Evolutionary conservation across 495 filamentous ascomycete species (phyloP).

Genomic region (Tuber magnatum): DNA sequence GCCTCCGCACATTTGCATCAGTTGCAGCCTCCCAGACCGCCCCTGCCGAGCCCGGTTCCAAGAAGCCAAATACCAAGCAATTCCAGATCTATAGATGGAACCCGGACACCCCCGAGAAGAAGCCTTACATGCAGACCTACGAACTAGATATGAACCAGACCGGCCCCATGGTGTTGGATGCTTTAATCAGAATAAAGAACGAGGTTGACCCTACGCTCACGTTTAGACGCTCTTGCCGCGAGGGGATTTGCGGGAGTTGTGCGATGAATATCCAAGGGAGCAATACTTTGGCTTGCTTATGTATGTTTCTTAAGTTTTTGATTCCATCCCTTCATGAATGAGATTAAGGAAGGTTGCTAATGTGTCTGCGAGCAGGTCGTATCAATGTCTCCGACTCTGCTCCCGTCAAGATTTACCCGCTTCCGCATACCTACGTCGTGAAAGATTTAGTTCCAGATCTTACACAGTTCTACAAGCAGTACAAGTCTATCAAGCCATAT

Average conservation of each 20-base stretch:
- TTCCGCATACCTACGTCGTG: conserved; percentile 98
- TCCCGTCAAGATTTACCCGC: conserved; percentile 91
- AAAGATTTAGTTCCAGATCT: conserved; percentile 97
- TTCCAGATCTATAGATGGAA: conserved; percentile 99
- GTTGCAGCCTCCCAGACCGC: conserved; percentile 34
- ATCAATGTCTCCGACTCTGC: conserved; percentile 74
- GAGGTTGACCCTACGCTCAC: conserved; percentile 94
- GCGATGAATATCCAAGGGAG: conserved; percentile 99
- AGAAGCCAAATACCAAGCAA: conserved; percentile 65
- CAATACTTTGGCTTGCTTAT: conserved; percentile 94
- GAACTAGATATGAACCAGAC: conserved; percentile 95
- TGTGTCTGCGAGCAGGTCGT: conserved; percentile 56
- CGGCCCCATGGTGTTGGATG: conserved; percentile 95
- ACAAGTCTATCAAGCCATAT: conserved; percentile 99
- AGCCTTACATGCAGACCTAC: conserved; percentile 92
- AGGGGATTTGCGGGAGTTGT: conserved; percentile 96
- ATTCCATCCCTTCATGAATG: conserved; percentile 4
- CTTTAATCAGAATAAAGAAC: conserved; percentile 97
- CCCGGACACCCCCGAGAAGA: conserved; percentile 78
- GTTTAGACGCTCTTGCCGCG: conserved; percentile 87
- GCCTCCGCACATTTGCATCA: conserved; percentile 32
- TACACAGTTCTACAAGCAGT: conserved; percentile 99
- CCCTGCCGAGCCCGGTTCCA: conserved; percentile 17
- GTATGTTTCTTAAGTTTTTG: conserved; percentile 53
- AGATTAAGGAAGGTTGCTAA: conserved; percentile 14